Base-by-base conservation (phyloP, 371 early-diverging fungal species). In the Choanephora cucurbitarum region DNA sequence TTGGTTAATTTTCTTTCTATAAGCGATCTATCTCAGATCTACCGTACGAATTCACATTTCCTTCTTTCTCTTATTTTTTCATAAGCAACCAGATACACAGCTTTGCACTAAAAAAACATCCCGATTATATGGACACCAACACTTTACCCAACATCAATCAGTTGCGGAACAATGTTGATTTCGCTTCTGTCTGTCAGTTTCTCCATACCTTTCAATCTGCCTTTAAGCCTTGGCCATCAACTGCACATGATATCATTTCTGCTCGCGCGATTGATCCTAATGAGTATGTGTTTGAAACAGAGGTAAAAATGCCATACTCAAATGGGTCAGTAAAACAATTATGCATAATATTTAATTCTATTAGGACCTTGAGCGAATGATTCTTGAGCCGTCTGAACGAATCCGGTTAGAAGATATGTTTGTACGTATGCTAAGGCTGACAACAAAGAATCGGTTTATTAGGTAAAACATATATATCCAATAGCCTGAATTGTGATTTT, bases 181-280 rank as follows among this genome's bases (percentile, higher is more conserved):
- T 79, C 62, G 80, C 82, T 61, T 63, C 77, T 47, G 62, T 69
- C 24, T 49, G 72, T 7, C 76, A 80, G 55, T 75, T 77, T 55
- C 68, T 76, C 13, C 73, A 77, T 44, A 72, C 70, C 7, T 75
- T 72, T 49, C 67, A 69, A 54, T 52, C 68, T n/a, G 79, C 79
- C 2, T 73, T 73, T 46, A 62, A 51, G 10, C 75, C 78, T 34
- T 74, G 75, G 75, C 77, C 69, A 43, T 18, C 56, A 13, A 17
- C 49, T 14, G 19, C 44, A 15, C 49, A 58, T 22, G 58, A 64
- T 17, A 28, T 55, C 3, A 31, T 58, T 9, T 70, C 59, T 55
- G 31, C 68, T 43, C 64, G 68, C 31, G 45, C 51, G 17, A 11
- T 18, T 10, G 52, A 64, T 7, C 28, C 42, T n/a, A 37, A 44